Evolutionary conservation across 352 stramenopile genomes (phyloP).

Genomic region (Phytophthora fragariaefolia): DNA sequence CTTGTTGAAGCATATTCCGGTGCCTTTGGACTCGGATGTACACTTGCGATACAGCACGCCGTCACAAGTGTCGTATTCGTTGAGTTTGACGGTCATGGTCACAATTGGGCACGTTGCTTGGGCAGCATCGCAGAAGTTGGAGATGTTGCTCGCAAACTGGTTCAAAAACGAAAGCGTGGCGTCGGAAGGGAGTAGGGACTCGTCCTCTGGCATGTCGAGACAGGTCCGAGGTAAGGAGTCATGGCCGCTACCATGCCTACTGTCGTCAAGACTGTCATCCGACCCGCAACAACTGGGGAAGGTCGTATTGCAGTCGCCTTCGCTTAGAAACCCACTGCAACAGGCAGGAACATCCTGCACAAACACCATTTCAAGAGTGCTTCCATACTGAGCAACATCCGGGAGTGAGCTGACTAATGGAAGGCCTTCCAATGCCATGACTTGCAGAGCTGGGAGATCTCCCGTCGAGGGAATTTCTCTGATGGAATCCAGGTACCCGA

Average conservation of each 20-base stretch:
- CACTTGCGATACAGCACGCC: slow-evolving; percentile 37
- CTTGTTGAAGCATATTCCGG: slow-evolving; percentile 41
- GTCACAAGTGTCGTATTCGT: slow-evolving; percentile 18
- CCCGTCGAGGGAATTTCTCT: slow-evolving; percentile 12
- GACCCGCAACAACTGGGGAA: slow-evolving; percentile 36
- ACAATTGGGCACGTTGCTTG: slow-evolving; percentile 20
- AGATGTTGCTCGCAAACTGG: slow-evolving; percentile 15
- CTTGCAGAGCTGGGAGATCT: slow-evolving; percentile 26
- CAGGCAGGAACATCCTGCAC: slow-evolving; percentile 31
- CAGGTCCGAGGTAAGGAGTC: slow-evolving; percentile 16
- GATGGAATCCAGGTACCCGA: slow-evolving; percentile 30
- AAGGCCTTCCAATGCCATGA: slow-evolving; percentile 28
- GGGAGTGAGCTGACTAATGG: slow-evolving; percentile 21
- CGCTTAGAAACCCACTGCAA: slow-evolving; percentile 38
- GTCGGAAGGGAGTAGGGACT: slow-evolving; percentile 9
- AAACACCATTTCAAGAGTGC: slow-evolving; percentile 34
- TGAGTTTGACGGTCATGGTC: background rate
- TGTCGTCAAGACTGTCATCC: background rate
- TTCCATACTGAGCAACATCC: slow-evolving; percentile 22
- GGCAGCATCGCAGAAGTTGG: slow-evolving; percentile 34
- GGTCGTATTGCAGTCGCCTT: slow-evolving; percentile 34
- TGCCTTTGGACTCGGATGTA: slow-evolving; percentile 9
- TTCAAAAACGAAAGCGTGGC: slow-evolving; percentile 14
- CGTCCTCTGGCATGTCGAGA: slow-evolving; percentile 17
- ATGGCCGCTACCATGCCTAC: background rate